Percentiles rank a stretch among this genome's conserved stretches.
phyloP scores from a whole-genome alignment of 176 grass and related monocot genomes.

The Canna indica region DNA sequence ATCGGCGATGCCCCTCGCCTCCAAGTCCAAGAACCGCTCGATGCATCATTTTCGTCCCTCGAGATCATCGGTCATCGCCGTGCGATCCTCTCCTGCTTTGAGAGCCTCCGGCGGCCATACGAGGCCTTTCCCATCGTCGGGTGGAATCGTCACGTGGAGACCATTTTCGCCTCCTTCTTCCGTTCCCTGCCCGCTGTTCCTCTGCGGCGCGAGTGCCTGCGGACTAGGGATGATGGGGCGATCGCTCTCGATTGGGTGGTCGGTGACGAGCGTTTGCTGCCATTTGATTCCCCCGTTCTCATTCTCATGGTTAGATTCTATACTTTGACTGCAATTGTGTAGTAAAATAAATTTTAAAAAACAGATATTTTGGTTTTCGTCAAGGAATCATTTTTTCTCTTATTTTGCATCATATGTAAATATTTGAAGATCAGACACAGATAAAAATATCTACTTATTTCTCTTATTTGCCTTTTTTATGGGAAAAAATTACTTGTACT shows the following conservation, averaged over 20 bases:
- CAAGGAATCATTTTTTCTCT: neutral
- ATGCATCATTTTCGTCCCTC: slow-evolving; percentile 27
- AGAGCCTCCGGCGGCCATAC: slow-evolving; percentile 74
- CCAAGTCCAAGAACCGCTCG: neutral
- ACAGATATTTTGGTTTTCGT: neutral
- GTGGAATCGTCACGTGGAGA: slow-evolving; percentile 77
- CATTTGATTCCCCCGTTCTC: slow-evolving; percentile 53
- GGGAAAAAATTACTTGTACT: no score
- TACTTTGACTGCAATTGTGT: neutral
- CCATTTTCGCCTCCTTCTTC: slow-evolving; percentile 72
- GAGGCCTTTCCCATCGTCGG: slow-evolving; percentile 47
- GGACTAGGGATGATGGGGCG: slow-evolving; percentile 59
- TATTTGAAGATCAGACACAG: no score
- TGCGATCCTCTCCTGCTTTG: slow-evolving; percentile 47
- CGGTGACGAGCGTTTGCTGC: slow-evolving; percentile 49
- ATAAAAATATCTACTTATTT: no score
- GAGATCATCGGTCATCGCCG: slow-evolving; percentile 54
- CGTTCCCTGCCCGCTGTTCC: slow-evolving; percentile 49
- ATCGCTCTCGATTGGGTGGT: slow-evolving; percentile 83
- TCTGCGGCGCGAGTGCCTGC: slow-evolving; percentile 59
- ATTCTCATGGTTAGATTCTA: slow-evolving; percentile 55
- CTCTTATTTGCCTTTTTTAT: no score
- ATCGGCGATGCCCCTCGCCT: neutral
- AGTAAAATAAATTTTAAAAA: neutral
- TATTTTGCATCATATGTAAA: neutral